Evolutionary conservation across 768 basidiomycete species (phyloP), one percentile per base, ranked within the genome.

Genomic region (Tulasnella sp.): DNA sequence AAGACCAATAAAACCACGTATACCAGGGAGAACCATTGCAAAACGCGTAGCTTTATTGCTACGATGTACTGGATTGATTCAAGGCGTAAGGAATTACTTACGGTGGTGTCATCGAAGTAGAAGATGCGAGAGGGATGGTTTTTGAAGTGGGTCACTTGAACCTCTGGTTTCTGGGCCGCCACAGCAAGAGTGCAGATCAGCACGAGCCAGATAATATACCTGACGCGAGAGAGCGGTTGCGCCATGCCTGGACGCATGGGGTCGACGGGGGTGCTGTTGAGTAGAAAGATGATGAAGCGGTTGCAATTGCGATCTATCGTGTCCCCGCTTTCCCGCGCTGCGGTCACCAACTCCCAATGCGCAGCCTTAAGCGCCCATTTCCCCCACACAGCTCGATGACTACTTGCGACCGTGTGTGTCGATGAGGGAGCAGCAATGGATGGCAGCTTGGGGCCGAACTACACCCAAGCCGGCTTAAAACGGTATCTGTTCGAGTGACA

Each of bases 61-160:
- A 29, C 5, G 3, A 13, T 26, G 13, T 11, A 9, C 61, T 32
- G 10, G 29, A 26, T 32, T 29, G 13, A 32, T 67, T 32, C 32
- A 26, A 67, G 3, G 29, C 7, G 26, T 13, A 32, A 67, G 51
- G 15, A 11, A 29, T 26, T 16, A 86, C 92, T 81, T 81, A 96
- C 96, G 40, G 91, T 84, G 9, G 94, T 91, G 85, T 98, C 97
- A 80, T 98, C 93, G 85, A 99, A 98, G 87, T 95, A 98, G 86
- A 92, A 93, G 74, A 97, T 83, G 81, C 88, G 87, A 16, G 88
- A 88, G 11, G 95, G 95, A 46, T 93, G 85, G 83, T 93, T 92
- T 71, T 88, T 82, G 83, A 97, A 93, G 11, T 83, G 79, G 9
- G 83, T 85, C 29, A 83, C 75, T 5, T 82, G 80, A 5, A 84